These are phyloP conservation scores for Vigna mungo DNA, from an alignment of 306 rosid genomes.

Conservation along the genomic window DNA sequence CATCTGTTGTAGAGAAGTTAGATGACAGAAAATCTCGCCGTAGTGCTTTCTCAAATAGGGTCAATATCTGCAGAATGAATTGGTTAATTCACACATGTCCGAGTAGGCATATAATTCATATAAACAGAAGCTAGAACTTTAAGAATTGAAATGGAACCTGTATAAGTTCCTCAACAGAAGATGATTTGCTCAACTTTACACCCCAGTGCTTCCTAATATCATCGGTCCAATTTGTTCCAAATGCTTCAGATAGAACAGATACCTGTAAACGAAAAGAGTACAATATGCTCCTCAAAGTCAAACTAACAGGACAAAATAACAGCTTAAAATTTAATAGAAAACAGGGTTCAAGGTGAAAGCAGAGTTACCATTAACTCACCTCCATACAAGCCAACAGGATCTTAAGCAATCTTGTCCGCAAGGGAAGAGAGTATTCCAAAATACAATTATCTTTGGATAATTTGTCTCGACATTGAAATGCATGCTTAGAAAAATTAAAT, in stretches of 20 bases:
- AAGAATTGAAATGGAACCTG: constrained; percentile 56
- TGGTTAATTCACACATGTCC: constrained; percentile 36
- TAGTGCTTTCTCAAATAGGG: constrained; percentile 73
- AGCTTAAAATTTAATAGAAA: constrained; percentile 25
- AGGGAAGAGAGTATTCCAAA: constrained; percentile 73
- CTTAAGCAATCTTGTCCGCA: constrained; percentile 80
- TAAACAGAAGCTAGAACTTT: constrained; percentile 24
- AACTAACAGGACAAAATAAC: constrained; percentile 14
- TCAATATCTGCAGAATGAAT: constrained; percentile 65
- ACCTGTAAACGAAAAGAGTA: constrained; percentile 60
- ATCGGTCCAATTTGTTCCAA: constrained; percentile 74
- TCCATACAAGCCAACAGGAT: constrained; percentile 72
- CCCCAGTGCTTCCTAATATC: constrained; percentile 79
- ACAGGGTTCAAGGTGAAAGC: constrained; percentile 10
- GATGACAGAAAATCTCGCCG: constrained; percentile 77
- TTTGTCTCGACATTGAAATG: constrained; percentile 69
- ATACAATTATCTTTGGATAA: constrained; percentile 48
- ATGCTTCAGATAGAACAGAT: constrained; percentile 80
- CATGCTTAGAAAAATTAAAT: constrained; percentile 65
- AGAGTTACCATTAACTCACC: constrained; percentile 61
- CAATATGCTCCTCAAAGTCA: constrained; percentile 26
- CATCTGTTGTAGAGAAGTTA: constrained; percentile 71
- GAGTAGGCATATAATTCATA: neutral
- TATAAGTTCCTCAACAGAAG: constrained; percentile 75
- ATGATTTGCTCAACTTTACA: constrained; percentile 67